These are phyloP conservation scores for Agaricus subrufescens DNA, from an alignment of 768 basidiomycete species.

Conservation along the genomic window DNA sequence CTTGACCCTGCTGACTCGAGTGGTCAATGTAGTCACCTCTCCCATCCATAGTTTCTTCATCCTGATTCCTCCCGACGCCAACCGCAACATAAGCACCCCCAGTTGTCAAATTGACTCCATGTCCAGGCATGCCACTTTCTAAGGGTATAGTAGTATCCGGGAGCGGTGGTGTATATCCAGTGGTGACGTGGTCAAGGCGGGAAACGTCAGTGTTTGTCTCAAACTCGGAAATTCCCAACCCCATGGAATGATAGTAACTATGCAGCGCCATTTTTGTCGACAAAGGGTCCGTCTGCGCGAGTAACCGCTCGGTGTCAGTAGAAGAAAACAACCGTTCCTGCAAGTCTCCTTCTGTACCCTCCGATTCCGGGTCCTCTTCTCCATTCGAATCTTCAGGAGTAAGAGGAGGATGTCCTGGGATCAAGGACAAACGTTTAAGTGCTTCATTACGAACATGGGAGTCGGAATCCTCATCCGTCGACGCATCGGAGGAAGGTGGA, in stretches of 20 bases:
- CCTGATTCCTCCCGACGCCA: constrained; percentile 21
- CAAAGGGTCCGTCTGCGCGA: constrained; percentile 50
- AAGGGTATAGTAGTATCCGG: background rate
- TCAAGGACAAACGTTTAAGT: background rate
- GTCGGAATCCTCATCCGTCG: constrained; percentile 1
- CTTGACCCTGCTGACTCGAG: constrained; percentile 69
- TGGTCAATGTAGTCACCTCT: constrained; percentile 63
- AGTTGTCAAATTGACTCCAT: background rate
- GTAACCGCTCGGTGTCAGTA: constrained; percentile 6
- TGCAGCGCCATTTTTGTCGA: constrained; percentile 58
- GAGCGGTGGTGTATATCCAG: background rate
- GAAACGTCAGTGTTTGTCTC: background rate
- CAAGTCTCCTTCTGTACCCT: constrained; percentile 41
- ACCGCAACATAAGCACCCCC: background rate
- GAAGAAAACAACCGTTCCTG: constrained; percentile 42
- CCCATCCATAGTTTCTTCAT: constrained; percentile 55
- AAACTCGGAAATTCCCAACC: background rate
- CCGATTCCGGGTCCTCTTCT: constrained; percentile 5
- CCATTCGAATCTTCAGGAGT: background rate
- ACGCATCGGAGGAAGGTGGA: constrained; percentile 2
- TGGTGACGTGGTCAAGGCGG: background rate
- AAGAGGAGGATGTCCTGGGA: background rate
- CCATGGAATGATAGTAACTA: constrained; percentile 42
- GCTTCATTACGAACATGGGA: background rate
- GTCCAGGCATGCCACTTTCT: background rate